Evolutionary conservation across 768 basidiomycete genomes (phyloP).

Genomic region (Holtermanniella nyarrowii): DNA sequence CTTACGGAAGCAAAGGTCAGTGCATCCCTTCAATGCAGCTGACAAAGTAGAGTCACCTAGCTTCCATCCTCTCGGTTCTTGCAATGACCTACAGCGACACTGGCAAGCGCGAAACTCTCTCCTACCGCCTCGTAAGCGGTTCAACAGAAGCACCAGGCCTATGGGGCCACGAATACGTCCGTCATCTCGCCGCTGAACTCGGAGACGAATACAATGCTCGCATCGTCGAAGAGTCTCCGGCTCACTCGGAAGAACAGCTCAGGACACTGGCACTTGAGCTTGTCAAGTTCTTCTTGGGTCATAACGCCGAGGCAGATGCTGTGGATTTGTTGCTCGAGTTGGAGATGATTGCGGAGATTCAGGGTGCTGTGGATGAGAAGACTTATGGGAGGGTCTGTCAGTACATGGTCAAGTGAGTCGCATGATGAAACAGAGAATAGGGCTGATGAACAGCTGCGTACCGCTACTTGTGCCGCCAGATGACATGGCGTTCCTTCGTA

Average conservation of each 20-base stretch:
- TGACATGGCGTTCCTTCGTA: slow-evolving; percentile 75
- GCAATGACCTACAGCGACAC: slow-evolving; percentile 99
- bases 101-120: slow-evolving; percentile 86
- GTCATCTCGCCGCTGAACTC: slow-evolving; percentile 90
- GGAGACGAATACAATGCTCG: slow-evolving; percentile 69
- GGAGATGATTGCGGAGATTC: slow-evolving; percentile 73
- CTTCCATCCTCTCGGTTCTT: slow-evolving; percentile 92
- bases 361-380: slow-evolving; percentile 57
- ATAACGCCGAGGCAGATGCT: slow-evolving; percentile 97
- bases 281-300: slow-evolving; percentile 75
- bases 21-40: background rate
- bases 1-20: slow-evolving; percentile 43
- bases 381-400: slow-evolving; percentile 76
- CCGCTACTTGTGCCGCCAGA: slow-evolving; percentile 85
- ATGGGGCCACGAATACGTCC: slow-evolving; percentile 98
- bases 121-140: slow-evolving; percentile 76
- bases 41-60: slow-evolving; percentile 46
- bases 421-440: background rate
- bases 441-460: slow-evolving; percentile 55
- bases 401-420: slow-evolving; percentile 81
- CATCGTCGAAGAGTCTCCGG: slow-evolving; percentile 3
- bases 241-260: slow-evolving; percentile 53
- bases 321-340: slow-evolving; percentile 90
- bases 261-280: slow-evolving; percentile 68
- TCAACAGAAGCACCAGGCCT: slow-evolving; percentile 66